Conservation (phyloP, 1,284 basidiomycete genomes). For the Phellopilus nigrolimitatus region DNA sequence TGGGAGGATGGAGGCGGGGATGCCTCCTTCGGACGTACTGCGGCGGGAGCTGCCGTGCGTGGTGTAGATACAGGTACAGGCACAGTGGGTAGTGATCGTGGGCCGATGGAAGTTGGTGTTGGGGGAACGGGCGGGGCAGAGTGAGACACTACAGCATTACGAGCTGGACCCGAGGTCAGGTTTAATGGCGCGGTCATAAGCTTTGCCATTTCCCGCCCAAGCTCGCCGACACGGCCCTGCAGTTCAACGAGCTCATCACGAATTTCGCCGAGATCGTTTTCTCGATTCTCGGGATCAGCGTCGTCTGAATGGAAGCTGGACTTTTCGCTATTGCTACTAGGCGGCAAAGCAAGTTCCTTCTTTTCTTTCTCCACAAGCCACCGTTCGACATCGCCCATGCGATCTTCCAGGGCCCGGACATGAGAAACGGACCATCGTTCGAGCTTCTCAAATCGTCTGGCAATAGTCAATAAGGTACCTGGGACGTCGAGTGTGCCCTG, state of each 20-base stretch:
- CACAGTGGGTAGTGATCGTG: conserved; percentile 16
- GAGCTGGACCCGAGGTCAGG: conserved; percentile 48
- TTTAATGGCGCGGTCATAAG: conserved; percentile 53
- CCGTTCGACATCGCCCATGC: conserved; percentile 78
- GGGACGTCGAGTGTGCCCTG: conserved; percentile 68
- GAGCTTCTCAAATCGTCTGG: conserved; percentile 76
- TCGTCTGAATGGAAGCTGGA: conserved; percentile 22
- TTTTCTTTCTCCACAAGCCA: conserved; percentile 62
- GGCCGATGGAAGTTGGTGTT: conserved; percentile 15
- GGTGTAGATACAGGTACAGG: conserved; percentile 27
- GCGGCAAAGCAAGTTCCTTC: conserved; percentile 24
- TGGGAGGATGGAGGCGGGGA: conserved; percentile 54
- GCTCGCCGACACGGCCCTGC: conserved; percentile 62
- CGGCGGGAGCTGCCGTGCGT: conserved; percentile 34
- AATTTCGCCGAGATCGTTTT: conserved; percentile 45
- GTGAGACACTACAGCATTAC: conserved; percentile 33
- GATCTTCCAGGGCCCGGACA: conserved; percentile 74
- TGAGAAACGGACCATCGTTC: conserved; percentile 81
- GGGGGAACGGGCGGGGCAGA: conserved; percentile 2
- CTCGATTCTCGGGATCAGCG: conserved; percentile 27
- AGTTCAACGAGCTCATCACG: conserved; percentile 66
- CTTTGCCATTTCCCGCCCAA: conserved; percentile 74
- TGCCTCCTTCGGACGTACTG: conserved; percentile 44
- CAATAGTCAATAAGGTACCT: conserved; percentile 62
- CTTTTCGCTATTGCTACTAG: conserved; percentile 16